Conservation (phyloP, 1,284 basidiomycete species). For the Cryptococcus maquisensis region DNA sequence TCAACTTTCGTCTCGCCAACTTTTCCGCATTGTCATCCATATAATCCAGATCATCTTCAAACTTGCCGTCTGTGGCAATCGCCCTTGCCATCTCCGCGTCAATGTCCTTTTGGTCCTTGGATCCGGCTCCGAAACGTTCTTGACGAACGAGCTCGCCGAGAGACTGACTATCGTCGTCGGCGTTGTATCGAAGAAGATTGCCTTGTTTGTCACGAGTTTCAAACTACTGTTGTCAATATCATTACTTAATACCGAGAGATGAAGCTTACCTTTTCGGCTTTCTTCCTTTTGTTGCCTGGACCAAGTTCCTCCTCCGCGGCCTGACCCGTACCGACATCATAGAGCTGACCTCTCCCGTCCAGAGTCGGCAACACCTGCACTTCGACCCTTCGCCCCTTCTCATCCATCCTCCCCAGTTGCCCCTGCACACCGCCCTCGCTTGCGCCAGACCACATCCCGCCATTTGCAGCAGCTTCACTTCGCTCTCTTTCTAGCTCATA, state of each 20-base stretch:
- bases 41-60: conserved; percentile 84
- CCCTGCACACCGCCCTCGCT: conserved; percentile 23
- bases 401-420: conserved; percentile 34
- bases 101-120: conserved; percentile 81
- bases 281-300: conserved; percentile 71
- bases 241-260: neutral
- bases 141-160: conserved; percentile 89
- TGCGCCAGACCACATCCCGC: conserved; percentile 39
- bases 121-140: conserved; percentile 83
- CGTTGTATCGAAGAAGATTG: conserved; percentile 73
- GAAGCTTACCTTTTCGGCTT: conserved; percentile 60
- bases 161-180: conserved; percentile 80
- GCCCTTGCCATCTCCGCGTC: conserved; percentile 84
- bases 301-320: conserved; percentile 43
- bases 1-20: conserved; percentile 88
- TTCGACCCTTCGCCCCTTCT: conserved; percentile 45
- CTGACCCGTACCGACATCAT: conserved; percentile 73
- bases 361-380: conserved; percentile 85
- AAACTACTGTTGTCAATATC: conserved; percentile 51
- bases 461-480: conserved; percentile 49
- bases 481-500: conserved; percentile 65
- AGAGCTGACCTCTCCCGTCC: conserved; percentile 78
- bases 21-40: conserved; percentile 95
- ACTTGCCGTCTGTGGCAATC: conserved; percentile 81
- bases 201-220: conserved; percentile 90